These are phyloP conservation scores for Globisporangium iwayamae DNA, from an alignment of 352 stramenopile genomes.

Conservation along the genomic window DNA sequence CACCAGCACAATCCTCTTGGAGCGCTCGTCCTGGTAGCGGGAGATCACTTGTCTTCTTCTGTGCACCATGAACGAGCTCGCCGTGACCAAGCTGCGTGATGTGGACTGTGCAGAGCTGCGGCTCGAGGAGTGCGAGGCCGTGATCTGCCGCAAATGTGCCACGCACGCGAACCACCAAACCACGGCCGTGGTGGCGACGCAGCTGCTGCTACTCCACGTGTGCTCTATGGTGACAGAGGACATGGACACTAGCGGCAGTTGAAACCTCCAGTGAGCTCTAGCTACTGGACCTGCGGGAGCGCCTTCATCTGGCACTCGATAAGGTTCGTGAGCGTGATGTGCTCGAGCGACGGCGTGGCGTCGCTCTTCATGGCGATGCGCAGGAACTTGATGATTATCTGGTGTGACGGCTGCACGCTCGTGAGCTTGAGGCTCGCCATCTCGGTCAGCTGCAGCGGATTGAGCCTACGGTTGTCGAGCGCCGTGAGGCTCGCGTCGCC, in stretches of 20 bases:
- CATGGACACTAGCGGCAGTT: neutral
- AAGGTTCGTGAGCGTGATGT: slow-evolving; percentile 67
- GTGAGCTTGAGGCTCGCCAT: slow-evolving; percentile 70
- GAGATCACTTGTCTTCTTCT: no score
- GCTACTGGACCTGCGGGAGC: slow-evolving; percentile 28
- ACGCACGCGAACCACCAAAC: no score
- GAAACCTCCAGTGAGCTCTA: neutral
- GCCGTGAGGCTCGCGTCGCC: slow-evolving; percentile 50
- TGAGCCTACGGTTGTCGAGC: neutral
- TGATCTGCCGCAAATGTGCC: no score
- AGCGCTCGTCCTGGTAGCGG: no score
- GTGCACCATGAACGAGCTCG: no score
- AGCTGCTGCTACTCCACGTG: no score
- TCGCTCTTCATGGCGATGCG: slow-evolving; percentile 71
- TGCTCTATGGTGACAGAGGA: no score
- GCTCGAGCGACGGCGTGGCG: slow-evolving; percentile 68
- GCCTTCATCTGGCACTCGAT: slow-evolving; percentile 60
- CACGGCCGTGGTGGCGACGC: neutral
- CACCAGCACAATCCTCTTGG: no score
- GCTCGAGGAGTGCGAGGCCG: no score
- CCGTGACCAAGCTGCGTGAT: no score
- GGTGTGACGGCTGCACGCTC: slow-evolving; percentile 76
- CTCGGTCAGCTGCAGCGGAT: slow-evolving; percentile 18
- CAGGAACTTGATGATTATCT: slow-evolving; percentile 85
- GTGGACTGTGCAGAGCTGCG: no score